Conservation (phyloP, 108 stramenopile genomes). For the Discostella pseudostelligera region DNA sequence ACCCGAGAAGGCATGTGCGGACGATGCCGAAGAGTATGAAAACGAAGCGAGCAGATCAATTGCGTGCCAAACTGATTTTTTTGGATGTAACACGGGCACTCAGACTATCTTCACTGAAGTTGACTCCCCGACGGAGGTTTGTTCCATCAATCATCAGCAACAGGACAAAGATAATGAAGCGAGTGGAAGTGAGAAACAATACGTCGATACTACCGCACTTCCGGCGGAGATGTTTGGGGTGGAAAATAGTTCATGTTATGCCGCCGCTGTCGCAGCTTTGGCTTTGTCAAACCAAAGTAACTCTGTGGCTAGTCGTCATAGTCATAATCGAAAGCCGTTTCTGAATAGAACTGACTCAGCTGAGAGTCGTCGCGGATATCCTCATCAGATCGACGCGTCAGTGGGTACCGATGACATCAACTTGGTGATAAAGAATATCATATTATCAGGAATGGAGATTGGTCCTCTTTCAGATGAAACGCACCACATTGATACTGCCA, state of each 20-base stretch:
- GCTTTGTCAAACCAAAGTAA: neutral
- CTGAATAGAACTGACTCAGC: neutral
- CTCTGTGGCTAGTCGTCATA: conserved; percentile 8
- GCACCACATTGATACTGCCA: neutral
- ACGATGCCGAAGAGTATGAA: neutral
- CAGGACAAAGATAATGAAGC: no score
- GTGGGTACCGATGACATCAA: conserved; percentile 1
- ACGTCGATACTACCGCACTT: neutral
- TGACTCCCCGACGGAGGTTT: no score
- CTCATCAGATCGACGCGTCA: neutral
- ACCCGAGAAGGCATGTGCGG: neutral
- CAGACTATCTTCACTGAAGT: neutral
- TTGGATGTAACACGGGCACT: neutral
- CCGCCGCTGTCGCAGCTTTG: conserved; percentile 24
- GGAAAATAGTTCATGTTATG: conserved; percentile 27
- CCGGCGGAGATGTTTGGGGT: conserved; percentile 3
- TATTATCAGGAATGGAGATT: conserved; percentile 19
- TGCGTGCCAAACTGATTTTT: conserved; percentile 3
- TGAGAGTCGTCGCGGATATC: neutral
- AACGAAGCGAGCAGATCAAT: neutral
- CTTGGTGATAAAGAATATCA: neutral
- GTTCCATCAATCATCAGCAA: no score
- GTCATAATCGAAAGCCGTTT: neutral
- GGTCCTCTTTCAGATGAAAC: neutral
- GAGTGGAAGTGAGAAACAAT: no score